phyloP scores from a whole-genome alignment of 192 early-diverging fungal species.

The Backusella westeae region DNA sequence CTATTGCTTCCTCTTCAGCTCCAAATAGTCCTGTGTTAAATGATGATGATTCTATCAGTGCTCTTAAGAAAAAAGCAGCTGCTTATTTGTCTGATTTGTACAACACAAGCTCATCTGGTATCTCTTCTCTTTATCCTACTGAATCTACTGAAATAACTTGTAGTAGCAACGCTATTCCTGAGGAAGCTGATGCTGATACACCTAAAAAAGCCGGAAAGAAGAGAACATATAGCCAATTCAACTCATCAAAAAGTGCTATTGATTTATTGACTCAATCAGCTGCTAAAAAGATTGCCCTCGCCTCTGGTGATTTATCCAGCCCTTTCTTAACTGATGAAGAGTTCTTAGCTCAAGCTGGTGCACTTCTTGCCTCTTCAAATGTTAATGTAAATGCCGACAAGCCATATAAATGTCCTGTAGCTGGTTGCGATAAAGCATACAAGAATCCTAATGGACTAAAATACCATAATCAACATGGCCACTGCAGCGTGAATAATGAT shows the following conservation, averaged over 20 bases:
- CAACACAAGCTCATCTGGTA: background rate
- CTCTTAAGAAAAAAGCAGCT: conserved; percentile 35
- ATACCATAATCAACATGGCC: conserved; percentile 96
- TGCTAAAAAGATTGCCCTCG: conserved; percentile 16
- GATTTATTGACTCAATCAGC: conserved; percentile 23
- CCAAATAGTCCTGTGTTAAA: conserved; percentile 20
- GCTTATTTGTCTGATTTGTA: conserved; percentile 31
- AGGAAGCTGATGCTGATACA: conserved; percentile 9
- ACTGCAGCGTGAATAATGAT: conserved; percentile 55
- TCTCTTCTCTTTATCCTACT: background rate
- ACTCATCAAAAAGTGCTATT: background rate
- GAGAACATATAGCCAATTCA: conserved; percentile 22
- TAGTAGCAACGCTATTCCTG: background rate
- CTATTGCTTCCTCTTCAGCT: background rate
- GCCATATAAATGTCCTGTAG: conserved; percentile 85
- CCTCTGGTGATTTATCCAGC: conserved; percentile 11
- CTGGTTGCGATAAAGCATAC: conserved; percentile 92
- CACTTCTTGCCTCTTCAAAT: conserved; percentile 30
- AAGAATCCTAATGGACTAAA: conserved; percentile 99
- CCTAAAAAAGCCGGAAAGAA: conserved; percentile 9
- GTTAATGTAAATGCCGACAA: conserved; percentile 52
- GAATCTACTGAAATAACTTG: background rate
- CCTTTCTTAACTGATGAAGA: conserved; percentile 35
- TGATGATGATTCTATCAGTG: conserved; percentile 20
- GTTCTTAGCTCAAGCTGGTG: conserved; percentile 38